Evolutionary conservation across 148 eudicot species (phyloP).

Genomic region (Rhododendron henanense): DNA sequence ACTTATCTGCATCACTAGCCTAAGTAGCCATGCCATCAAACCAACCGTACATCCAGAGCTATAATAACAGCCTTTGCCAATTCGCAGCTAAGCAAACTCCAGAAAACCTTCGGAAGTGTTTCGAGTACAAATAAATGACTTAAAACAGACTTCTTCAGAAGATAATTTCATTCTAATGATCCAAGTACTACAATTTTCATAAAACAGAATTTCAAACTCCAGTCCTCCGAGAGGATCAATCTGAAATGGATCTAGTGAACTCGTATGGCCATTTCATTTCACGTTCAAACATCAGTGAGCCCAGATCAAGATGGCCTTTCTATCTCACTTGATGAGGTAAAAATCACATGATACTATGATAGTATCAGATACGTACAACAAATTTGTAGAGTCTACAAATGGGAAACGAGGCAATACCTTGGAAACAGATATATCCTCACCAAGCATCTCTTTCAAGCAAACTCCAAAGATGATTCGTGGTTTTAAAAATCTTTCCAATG

Average conservation of each 20-base stretch:
- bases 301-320: neutral
- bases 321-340: neutral
- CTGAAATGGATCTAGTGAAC: neutral
- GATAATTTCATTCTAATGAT: neutral
- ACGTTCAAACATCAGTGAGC: neutral
- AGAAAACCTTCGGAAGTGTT: neutral
- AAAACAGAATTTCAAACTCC: neutral
- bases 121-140: neutral
- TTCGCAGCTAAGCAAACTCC: neutral
- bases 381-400: neutral
- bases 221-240: neutral
- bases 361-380: neutral
- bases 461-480: slow-evolving; percentile 80
- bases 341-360: neutral
- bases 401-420: slow-evolving; percentile 41
- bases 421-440: slow-evolving; percentile 40
- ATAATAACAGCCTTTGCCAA: neutral
- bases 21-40: neutral
- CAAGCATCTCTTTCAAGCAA: slow-evolving; percentile 64
- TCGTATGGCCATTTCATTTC: neutral
- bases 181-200: neutral
- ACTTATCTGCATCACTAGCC: neutral
- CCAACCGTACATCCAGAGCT: neutral
- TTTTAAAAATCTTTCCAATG: slow-evolving; percentile 67
- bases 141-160: neutral